phyloP scores from a whole-genome alignment of 2,329 filamentous ascomycete genomes.

The Coleophoma crateriformis region DNA sequence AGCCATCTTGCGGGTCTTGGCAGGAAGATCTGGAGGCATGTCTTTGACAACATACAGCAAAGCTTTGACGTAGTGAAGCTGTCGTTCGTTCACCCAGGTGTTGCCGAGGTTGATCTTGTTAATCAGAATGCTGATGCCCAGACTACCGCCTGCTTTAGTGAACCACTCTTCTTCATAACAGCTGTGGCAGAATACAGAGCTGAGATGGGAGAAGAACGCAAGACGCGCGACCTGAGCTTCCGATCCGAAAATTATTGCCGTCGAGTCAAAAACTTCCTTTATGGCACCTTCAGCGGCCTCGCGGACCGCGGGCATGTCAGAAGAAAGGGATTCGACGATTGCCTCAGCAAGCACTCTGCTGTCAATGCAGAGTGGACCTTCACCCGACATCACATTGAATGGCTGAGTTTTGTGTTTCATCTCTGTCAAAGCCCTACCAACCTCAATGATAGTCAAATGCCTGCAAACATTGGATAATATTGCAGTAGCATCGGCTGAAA shows the following conservation, averaged over 20 bases:
- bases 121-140: conserved; percentile 84
- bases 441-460: conserved; percentile 86
- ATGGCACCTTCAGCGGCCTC: conserved; percentile 79
- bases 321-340: conserved; percentile 83
- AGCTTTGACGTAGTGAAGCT: conserved; percentile 84
- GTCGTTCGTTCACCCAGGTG: conserved; percentile 73
- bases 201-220: conserved; percentile 78
- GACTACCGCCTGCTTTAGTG: conserved; percentile 85
- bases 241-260: conserved; percentile 73
- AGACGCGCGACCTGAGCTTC: conserved; percentile 67
- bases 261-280: conserved; percentile 70
- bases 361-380: conserved; percentile 83
- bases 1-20: conserved; percentile 78
- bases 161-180: conserved; percentile 99
- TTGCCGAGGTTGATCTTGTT: conserved; percentile 82
- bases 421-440: conserved; percentile 78
- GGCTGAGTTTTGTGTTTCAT: conserved; percentile 69
- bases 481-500: conserved; percentile 68
- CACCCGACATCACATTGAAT: conserved; percentile 81
- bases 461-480: conserved; percentile 79
- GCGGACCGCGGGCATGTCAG: conserved; percentile 73
- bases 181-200: conserved; percentile 82
- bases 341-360: conserved; percentile 84
- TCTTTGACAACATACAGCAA: conserved; percentile 97
- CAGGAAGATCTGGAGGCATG: conserved; percentile 89